Base-by-base conservation (phyloP, 495 filamentous ascomycete genomes). In the Penicillium riverlandense region DNA sequence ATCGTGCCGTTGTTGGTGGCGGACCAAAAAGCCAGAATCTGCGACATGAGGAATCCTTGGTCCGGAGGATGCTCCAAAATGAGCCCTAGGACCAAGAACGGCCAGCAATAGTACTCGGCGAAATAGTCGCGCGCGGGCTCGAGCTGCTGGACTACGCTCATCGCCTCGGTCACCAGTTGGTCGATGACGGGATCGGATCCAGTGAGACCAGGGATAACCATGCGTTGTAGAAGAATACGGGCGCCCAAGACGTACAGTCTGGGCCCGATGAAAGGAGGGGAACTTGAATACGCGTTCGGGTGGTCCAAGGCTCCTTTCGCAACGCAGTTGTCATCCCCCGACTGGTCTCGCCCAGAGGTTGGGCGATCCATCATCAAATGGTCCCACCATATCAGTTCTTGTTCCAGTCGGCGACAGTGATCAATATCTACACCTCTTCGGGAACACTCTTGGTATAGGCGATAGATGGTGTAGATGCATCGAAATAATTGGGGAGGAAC, bases 101-200 rank as follows among this genome's bases (percentile, higher is more conserved):
- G 57, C 57, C 57, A 59, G 35, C 57, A 52, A 29, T 59, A 59
- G 40, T 59, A 59, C 27, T 59, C 53, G 6, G 57, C 57, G 36
- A 45, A 59, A 28, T 59, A 59, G 32, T 59, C 57, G 4, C 35
- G 31, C 1, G 30, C 37, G 4, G 57, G 53, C 13, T 56, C 37
- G 1, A 59, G 37, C 8, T 45, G 37, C 9, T 35, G 34, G 14
- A 52, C 48, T 1, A 49, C 16, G 2, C n/a, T 10, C 30, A 59
- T 44, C 0, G 33, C 53, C 29, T 56, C 47, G 9, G 29, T 11
- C 10, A 52, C 29, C 13, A 57, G 34, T 8, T 28, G 4, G 6
- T 31, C 37, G 9, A 46, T 15, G 13, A 31, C 13, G 7, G 7
- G 9, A 2, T 38, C 9, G 22, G 31, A 8, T 14, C n/a, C 29